These are phyloP conservation scores for Poa annua DNA, from an alignment of 176 grass and related monocot genomes.

Conservation along the genomic window DNA sequence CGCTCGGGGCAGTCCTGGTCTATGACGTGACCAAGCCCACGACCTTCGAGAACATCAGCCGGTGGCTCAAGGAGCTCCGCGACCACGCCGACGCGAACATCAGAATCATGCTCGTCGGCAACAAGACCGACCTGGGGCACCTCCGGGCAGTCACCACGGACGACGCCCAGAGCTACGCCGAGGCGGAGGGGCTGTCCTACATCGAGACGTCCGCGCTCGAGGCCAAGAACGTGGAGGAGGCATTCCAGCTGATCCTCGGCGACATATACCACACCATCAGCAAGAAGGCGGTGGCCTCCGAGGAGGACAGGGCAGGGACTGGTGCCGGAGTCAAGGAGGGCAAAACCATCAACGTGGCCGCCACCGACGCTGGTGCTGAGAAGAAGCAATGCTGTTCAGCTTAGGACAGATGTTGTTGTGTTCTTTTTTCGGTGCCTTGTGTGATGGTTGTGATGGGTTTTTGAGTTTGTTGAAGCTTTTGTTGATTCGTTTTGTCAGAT, in stretches of 20 bases:
- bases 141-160: conserved; percentile 62
- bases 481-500: conserved; percentile 60
- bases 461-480: conserved; percentile 41
- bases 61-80: conserved; percentile 91
- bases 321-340: conserved; percentile 71
- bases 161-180: conserved; percentile 56
- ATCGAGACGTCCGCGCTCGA: conserved; percentile 90
- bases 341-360: conserved; percentile 67
- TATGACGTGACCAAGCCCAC: conserved; percentile 91
- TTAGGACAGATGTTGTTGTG: conserved; percentile 28
- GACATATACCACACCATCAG: conserved; percentile 79
- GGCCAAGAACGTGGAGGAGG: conserved; percentile 78
- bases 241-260: conserved; percentile 82
- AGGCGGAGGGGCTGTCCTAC: conserved; percentile 75
- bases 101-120: conserved; percentile 84
- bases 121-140: conserved; percentile 87
- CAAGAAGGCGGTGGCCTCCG: conserved; percentile 64
- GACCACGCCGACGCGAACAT: conserved; percentile 84
- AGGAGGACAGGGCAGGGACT: conserved; percentile 42
- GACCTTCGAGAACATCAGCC: conserved; percentile 79
- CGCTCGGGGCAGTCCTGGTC: conserved; percentile 78
- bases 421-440: not conserved
- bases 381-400: conserved; percentile 88
- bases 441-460: conserved; percentile 38
- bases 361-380: conserved; percentile 32